Conservation (phyloP, 2,329 filamentous ascomycete species). For the Colletotrichum godetiae region DNA sequence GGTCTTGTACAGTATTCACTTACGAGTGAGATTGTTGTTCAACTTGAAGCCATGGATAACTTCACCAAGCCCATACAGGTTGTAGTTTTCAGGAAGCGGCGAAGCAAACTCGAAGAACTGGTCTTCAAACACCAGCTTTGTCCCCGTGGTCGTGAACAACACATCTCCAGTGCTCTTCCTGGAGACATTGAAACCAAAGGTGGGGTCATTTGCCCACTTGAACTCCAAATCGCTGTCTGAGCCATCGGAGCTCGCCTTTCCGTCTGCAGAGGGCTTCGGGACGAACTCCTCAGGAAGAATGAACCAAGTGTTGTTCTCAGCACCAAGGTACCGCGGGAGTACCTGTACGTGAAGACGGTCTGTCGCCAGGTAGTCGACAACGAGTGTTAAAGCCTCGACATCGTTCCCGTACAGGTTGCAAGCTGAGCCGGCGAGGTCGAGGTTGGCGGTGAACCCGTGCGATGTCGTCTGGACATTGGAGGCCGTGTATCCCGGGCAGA, state of each 20-base stretch:
- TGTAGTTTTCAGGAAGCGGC: slow-evolving; percentile 75
- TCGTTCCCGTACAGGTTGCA: slow-evolving; percentile 87
- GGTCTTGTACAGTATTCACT: slow-evolving; percentile 27
- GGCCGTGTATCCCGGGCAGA: slow-evolving; percentile 77
- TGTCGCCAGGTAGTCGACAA: slow-evolving; percentile 74
- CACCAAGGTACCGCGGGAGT: slow-evolving; percentile 70
- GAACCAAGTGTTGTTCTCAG: slow-evolving; percentile 74
- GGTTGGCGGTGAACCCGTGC: slow-evolving; percentile 73
- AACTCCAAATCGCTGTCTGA: slow-evolving; percentile 63
- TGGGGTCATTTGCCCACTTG: slow-evolving; percentile 63
- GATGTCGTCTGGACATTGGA: slow-evolving; percentile 65
- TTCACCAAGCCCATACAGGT: slow-evolving; percentile 81
- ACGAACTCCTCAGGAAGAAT: slow-evolving; percentile 73
- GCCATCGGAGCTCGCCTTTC: slow-evolving; percentile 41
- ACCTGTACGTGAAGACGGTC: slow-evolving; percentile 79
- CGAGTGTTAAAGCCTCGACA: slow-evolving; percentile 72
- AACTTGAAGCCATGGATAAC: slow-evolving; percentile 77
- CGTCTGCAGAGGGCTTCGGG: slow-evolving; percentile 57
- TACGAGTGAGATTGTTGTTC: slow-evolving; percentile 77
- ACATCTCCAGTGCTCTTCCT: slow-evolving; percentile 71
- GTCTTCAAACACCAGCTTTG: slow-evolving; percentile 77
- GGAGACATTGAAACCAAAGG: slow-evolving; percentile 75
- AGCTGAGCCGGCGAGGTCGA: slow-evolving; percentile 74
- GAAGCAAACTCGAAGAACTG: slow-evolving; percentile 82
- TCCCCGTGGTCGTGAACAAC: slow-evolving; percentile 74